phyloP scores from a whole-genome alignment of 805 yeast species.

The Yamadazyma olivae region DNA sequence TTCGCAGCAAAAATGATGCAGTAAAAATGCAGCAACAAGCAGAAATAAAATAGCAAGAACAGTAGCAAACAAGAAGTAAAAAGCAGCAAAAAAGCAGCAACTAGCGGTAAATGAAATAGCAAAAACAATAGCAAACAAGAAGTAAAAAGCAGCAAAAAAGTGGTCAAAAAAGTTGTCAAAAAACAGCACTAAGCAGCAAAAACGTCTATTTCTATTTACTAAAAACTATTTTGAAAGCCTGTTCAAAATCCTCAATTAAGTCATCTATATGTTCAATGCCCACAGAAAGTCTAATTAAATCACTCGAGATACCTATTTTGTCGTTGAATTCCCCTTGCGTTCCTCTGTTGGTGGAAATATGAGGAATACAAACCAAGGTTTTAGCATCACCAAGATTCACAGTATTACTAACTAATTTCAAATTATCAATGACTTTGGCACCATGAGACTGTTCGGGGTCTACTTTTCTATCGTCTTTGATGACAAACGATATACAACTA shows the following conservation, averaged over 20 bases:
- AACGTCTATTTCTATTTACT: neutral
- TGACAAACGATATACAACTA: conserved; percentile 86
- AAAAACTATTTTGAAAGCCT: conserved; percentile 50
- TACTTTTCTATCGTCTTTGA: conserved; percentile 65
- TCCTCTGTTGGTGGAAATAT: conserved; percentile 88
- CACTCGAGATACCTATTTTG: conserved; percentile 74
- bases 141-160: too few species aligned
- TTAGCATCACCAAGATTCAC: conserved; percentile 90
- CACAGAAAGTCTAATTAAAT: conserved; percentile 73
- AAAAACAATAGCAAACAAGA: too few species aligned
- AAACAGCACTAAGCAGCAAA: too few species aligned
- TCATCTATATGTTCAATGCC: conserved; percentile 85
- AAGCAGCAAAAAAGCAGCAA: too few species aligned
- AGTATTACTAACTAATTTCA: conserved; percentile 74
- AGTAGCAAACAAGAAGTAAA: too few species aligned
- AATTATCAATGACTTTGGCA: conserved; percentile 67
- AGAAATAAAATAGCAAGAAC: too few species aligned
- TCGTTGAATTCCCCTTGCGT: conserved; percentile 75
- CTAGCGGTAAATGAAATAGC: too few species aligned
- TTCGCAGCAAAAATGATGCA: too few species aligned
- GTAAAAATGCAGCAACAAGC: too few species aligned
- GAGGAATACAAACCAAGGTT: conserved; percentile 80
- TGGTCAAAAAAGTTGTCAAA: too few species aligned
- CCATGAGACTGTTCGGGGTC: conserved; percentile 67
- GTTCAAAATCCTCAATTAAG: conserved; percentile 63